Percentiles rank a stretch among this genome's conserved stretches.
phyloP scores from a whole-genome alignment of 1,284 basidiomycete genomes.

The Ustilago sp. region DNA sequence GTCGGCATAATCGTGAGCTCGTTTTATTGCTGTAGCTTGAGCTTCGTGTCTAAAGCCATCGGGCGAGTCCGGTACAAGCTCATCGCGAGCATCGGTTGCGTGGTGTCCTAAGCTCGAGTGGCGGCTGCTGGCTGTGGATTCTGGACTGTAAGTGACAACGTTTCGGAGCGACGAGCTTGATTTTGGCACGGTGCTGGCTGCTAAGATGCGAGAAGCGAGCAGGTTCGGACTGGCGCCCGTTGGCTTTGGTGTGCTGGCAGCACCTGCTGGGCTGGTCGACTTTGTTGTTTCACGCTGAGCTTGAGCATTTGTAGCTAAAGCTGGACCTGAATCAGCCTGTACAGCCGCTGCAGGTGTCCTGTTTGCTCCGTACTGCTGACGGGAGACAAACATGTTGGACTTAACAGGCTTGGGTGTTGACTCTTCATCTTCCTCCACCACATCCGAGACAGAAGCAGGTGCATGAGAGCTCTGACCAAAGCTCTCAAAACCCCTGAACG shows the following conservation, averaged over 20 bases:
- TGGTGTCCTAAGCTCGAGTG: slow-evolving; percentile 20
- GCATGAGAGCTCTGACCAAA: slow-evolving; percentile 48
- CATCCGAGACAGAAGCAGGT: slow-evolving; percentile 18
- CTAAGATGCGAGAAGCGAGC: slow-evolving; percentile 18
- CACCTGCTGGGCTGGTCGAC: background rate
- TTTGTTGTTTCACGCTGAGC: background rate
- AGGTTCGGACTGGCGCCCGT: slow-evolving; percentile 8
- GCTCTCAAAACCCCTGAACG: slow-evolving; percentile 56
- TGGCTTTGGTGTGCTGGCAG: background rate
- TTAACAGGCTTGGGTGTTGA: slow-evolving; percentile 35
- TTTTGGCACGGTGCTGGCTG: slow-evolving; percentile 35
- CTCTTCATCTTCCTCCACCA: slow-evolving; percentile 15
- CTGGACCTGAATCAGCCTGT: background rate
- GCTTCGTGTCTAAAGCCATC: slow-evolving; percentile 7
- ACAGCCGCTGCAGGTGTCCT: background rate
- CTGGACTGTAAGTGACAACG: slow-evolving; percentile 48
- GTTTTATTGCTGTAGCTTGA: slow-evolving; percentile 19
- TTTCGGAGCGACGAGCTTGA: slow-evolving; percentile 48
- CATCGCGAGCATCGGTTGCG: slow-evolving; percentile 17
- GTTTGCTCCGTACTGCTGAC: slow-evolving; percentile 7
- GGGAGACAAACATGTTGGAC: slow-evolving; percentile 30
- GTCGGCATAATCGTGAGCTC: slow-evolving; percentile 22
- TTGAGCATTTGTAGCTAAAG: background rate
- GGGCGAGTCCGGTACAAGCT: slow-evolving; percentile 6
- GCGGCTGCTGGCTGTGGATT: slow-evolving; percentile 42